Evolutionary conservation across 73 alveolate genomes (phyloP).

Genomic region (Breviolum minutum): DNA sequence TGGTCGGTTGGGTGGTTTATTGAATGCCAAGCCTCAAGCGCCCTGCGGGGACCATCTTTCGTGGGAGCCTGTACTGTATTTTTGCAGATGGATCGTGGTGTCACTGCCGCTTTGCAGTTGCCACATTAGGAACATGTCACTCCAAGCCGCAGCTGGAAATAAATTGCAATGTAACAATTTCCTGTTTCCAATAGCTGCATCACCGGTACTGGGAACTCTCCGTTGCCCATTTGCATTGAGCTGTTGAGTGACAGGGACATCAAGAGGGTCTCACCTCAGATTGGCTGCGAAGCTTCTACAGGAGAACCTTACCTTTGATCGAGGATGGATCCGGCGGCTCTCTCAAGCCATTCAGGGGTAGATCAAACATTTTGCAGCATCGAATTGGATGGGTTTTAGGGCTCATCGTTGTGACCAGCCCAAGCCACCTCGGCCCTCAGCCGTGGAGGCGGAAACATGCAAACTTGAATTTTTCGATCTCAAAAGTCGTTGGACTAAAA

Average conservation of each 20-base stretch:
- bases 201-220: neutral
- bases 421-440: constrained; percentile 46
- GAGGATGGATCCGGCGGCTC: neutral
- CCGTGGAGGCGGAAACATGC: neutral
- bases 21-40: too few species aligned
- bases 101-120: constrained; percentile 11
- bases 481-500: constrained; percentile 12
- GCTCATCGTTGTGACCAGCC: constrained; percentile 28
- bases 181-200: neutral
- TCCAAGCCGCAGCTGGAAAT: too few species aligned
- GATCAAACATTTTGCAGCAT: neutral
- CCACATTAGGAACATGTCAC: neutral
- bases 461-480: neutral
- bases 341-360: neutral
- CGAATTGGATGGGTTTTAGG: neutral
- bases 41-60: too few species aligned
- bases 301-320: constrained; percentile 2
- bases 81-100: too few species aligned
- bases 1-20: too few species aligned
- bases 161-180: neutral
- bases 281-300: neutral
- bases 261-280: neutral
- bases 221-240: neutral
- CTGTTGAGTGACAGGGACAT: neutral
- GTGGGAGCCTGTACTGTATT: too few species aligned